Evolutionary conservation across 2,329 filamentous ascomycete genomes (phyloP).

Genomic region (Cryphonectria radicalis): DNA sequence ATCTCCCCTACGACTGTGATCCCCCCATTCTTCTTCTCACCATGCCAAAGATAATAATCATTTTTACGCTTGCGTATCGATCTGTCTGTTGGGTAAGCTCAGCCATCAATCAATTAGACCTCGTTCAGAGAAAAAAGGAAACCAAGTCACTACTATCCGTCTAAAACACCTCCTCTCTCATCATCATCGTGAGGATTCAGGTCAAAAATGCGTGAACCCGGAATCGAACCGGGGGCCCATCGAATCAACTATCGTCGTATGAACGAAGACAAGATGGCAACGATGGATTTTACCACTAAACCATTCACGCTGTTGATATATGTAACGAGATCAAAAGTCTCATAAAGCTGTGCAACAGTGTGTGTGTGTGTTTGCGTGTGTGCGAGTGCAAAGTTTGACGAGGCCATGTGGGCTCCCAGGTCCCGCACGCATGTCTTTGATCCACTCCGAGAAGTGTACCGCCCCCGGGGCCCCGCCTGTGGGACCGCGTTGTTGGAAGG

Average conservation of each 20-base stretch:
- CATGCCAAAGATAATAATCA: neutral
- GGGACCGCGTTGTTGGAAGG: neutral
- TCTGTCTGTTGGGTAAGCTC: neutral
- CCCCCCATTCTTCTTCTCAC: no score
- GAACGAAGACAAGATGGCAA: neutral
- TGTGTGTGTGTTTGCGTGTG: neutral
- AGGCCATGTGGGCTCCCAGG: neutral
- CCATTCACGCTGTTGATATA: slow-evolving; percentile 10
- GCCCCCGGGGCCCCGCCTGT: neutral
- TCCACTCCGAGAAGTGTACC: neutral
- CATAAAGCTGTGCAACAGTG: neutral
- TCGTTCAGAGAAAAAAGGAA: neutral
- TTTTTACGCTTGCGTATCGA: neutral
- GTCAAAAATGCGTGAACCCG: slow-evolving; percentile 8
- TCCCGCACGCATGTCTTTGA: neutral
- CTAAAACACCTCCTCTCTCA: neutral
- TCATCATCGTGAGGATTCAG: neutral
- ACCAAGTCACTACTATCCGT: neutral
- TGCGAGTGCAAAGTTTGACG: neutral
- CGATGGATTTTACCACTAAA: slow-evolving; percentile 23
- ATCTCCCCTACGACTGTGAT: no score
- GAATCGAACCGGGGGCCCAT: slow-evolving; percentile 17
- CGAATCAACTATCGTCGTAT: neutral
- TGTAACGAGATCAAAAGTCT: neutral
- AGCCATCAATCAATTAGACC: neutral